phyloP scores from a whole-genome alignment of 495 filamentous ascomycete species.

The Physcia stellaris region DNA sequence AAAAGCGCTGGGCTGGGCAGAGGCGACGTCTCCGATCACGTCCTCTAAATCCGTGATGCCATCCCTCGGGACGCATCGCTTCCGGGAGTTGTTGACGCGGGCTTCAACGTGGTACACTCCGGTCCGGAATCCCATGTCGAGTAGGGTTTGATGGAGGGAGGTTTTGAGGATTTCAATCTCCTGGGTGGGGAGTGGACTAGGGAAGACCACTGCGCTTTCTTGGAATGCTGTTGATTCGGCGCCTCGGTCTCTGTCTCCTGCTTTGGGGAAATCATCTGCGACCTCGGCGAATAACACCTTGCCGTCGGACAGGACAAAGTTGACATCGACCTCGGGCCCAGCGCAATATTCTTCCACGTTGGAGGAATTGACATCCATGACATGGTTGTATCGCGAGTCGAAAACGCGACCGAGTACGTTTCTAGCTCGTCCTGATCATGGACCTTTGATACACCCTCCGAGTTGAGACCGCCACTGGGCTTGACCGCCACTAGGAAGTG shows the following conservation, averaged over 20 bases:
- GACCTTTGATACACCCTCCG: neutral
- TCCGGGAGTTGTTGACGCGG: neutral
- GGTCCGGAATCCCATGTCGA: neutral
- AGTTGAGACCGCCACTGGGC: neutral
- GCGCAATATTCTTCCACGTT: conserved; percentile 19
- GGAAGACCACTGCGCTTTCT: conserved; percentile 26
- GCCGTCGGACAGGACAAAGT: conserved; percentile 34
- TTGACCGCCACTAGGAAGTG: conserved; percentile 11
- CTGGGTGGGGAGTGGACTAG: conserved; percentile 22
- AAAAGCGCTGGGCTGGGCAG: neutral
- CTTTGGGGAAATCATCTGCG: conserved; percentile 36
- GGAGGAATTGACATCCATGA: neutral
- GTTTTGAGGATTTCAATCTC: neutral
- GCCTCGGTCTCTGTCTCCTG: conserved; percentile 22
- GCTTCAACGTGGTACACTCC: conserved; percentile 1
- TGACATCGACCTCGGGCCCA: conserved; percentile 41
- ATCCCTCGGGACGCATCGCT: neutral
- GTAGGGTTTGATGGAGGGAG: neutral
- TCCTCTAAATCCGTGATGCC: neutral
- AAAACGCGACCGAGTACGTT: conserved; percentile 11
- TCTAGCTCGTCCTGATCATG: too few species aligned
- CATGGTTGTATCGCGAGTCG: neutral
- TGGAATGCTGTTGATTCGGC: conserved; percentile 22
- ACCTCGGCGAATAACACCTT: conserved; percentile 37
- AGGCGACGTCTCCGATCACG: neutral